A percentile compares a stretch with the other conserved stretches of the same genome.
phyloP scores from a whole-genome alignment of 2,329 filamentous ascomycete genomes.

The Moelleriella libera region DNA sequence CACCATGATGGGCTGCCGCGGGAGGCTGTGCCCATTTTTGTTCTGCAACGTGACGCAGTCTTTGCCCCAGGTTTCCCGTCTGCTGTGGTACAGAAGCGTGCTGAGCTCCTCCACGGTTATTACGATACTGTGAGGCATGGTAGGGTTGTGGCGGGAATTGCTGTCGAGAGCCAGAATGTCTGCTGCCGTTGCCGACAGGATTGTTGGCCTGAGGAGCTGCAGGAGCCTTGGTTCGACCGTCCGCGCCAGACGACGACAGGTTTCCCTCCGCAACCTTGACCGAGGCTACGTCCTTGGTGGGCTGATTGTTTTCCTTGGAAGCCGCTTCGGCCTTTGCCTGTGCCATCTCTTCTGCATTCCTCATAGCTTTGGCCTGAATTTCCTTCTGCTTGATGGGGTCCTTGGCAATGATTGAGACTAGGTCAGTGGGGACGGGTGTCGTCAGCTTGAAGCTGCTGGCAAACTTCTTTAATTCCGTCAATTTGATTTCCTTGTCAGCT shows the following conservation, averaged over 20 bases:
- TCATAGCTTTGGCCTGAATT: slow-evolving; percentile 78
- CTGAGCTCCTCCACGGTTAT: slow-evolving; percentile 29
- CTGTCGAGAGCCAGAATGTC: slow-evolving; percentile 33
- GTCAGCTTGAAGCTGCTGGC: slow-evolving; percentile 86
- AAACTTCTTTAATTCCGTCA: slow-evolving; percentile 93
- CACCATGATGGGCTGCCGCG: slow-evolving; percentile 31
- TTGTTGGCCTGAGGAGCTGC: slow-evolving; percentile 17
- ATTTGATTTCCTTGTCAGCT: slow-evolving; percentile 76
- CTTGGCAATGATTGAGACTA: slow-evolving; percentile 92
- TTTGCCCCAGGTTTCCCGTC: slow-evolving; percentile 32
- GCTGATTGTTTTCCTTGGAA: slow-evolving; percentile 25
- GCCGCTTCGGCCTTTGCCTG: slow-evolving; percentile 37
- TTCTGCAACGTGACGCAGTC: slow-evolving; percentile 37
- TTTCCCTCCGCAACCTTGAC: slow-evolving; percentile 17
- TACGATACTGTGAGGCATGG: slow-evolving; percentile 31
- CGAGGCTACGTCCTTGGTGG: slow-evolving; percentile 29
- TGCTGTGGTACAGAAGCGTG: slow-evolving; percentile 25
- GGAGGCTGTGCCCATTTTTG: slow-evolving; percentile 32
- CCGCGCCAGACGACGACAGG: slow-evolving; percentile 8
- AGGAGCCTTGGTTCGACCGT: slow-evolving; percentile 19
- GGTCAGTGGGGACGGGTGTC: slow-evolving; percentile 79
- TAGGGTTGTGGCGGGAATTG: slow-evolving; percentile 32
- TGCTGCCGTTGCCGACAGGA: slow-evolving; percentile 15
- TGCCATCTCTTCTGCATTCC: slow-evolving; percentile 52
- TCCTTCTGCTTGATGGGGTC: slow-evolving; percentile 89